phyloP scores from a whole-genome alignment of 208 protist species.

The Willaertia magna region DNA sequence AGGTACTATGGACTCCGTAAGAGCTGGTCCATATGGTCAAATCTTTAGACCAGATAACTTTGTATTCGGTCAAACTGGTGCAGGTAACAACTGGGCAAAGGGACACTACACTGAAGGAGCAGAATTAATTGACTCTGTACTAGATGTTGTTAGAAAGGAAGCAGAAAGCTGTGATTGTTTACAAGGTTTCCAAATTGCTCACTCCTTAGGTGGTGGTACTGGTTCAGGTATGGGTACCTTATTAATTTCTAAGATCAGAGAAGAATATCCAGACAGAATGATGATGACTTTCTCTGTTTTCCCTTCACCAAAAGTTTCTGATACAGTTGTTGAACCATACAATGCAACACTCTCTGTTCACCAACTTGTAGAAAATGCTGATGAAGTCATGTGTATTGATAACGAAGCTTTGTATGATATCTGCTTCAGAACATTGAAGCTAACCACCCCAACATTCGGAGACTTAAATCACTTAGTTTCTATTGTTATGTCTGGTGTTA shows the following conservation, averaged over 20 bases:
- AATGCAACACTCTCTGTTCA: constrained; percentile 90
- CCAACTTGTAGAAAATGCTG: constrained; percentile 92
- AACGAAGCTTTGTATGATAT: constrained; percentile 98
- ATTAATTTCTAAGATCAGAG: constrained; percentile 89
- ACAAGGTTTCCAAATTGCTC: constrained; percentile 91
- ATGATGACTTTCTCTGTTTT: constrained; percentile 96
- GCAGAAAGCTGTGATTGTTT: constrained; percentile 82
- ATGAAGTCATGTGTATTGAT: constrained; percentile 92
- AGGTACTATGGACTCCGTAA: constrained; percentile 56
- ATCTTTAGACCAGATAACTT: constrained; percentile 87
- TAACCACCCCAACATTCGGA: constrained; percentile 85
- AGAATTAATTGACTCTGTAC: constrained; percentile 80
- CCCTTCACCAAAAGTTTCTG: constrained; percentile 92
- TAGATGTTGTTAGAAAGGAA: constrained; percentile 86
- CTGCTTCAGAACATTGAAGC: constrained; percentile 92
- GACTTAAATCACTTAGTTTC: constrained; percentile 92
- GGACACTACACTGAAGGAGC: constrained; percentile 92
- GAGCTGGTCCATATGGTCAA: constrained; percentile 40
- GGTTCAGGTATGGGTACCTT: constrained; percentile 90
- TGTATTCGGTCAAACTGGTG: constrained; percentile 79
- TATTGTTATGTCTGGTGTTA: constrained; percentile 73
- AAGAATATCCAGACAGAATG: constrained; percentile 96
- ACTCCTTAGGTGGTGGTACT: constrained; percentile 94
- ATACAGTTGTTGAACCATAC: constrained; percentile 93
- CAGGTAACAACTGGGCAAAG: constrained; percentile 91